phyloP scores from a whole-genome alignment of 2,329 filamentous ascomycete genomes.

The Stachybotrys elegans region DNA sequence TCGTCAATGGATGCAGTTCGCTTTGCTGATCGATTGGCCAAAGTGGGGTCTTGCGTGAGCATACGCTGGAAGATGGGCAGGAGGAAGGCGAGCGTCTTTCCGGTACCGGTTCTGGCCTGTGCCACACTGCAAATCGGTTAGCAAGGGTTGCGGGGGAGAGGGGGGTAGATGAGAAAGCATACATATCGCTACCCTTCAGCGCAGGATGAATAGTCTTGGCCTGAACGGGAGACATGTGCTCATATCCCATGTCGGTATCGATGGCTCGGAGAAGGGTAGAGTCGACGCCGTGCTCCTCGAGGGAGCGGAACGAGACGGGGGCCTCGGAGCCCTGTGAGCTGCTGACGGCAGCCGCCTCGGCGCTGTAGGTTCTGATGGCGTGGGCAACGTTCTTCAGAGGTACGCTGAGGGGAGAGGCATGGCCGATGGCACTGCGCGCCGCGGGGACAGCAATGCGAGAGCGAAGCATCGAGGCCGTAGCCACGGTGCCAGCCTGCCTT shows the following conservation, averaged over 20 bases:
- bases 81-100: conserved; percentile 93
- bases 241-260: conserved; percentile 66
- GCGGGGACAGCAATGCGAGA: conserved; percentile 19
- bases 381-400: conserved; percentile 16
- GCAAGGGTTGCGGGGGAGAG: conserved; percentile 2
- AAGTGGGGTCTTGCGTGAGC: conserved; percentile 55
- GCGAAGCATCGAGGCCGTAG: conserved; percentile 21
- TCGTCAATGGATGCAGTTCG: conserved; percentile 43
- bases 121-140: conserved; percentile 57
- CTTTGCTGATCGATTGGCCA: conserved; percentile 42
- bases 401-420: conserved; percentile 10
- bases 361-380: conserved; percentile 32
- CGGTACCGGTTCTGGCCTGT: conserved; percentile 94
- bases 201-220: conserved; percentile 75
- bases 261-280: conserved; percentile 62
- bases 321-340: conserved; percentile 8
- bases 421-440: conserved; percentile 15
- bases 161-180: conserved; percentile 31
- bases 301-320: conserved; percentile 37
- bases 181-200: conserved; percentile 78
- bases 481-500: conserved; percentile 26
- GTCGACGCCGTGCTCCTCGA: conserved; percentile 50
- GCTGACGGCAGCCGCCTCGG: conserved; percentile 26
- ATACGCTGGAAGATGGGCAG: conserved; percentile 80
- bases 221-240: conserved; percentile 91